Conservation (phyloP, 2,329 filamentous ascomycete genomes). For the Periconia sp. region DNA sequence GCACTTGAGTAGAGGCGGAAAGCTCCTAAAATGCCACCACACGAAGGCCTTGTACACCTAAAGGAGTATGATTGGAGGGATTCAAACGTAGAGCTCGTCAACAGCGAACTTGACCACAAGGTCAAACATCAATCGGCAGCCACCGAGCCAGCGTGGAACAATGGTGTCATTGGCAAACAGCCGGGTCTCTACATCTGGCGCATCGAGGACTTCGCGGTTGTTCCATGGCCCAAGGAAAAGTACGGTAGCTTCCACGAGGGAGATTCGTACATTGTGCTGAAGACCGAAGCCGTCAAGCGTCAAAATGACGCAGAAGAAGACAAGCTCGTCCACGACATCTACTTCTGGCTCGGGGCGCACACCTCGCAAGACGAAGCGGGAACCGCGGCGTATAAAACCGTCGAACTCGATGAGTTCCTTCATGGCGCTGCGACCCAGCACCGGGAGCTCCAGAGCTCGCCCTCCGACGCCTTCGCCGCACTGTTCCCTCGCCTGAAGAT, state of each 20-base stretch:
- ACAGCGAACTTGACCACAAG: conserved; percentile 64
- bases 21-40: conserved; percentile 56
- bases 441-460: conserved; percentile 62
- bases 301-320: conserved; percentile 29
- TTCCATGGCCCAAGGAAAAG: conserved; percentile 60
- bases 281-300: conserved; percentile 59
- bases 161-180: conserved; percentile 55
- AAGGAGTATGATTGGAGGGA: conserved; percentile 69
- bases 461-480: conserved; percentile 61
- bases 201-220: conserved; percentile 67
- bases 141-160: conserved; percentile 68
- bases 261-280: conserved; percentile 68
- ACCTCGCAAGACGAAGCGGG: conserved; percentile 70
- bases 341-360: conserved; percentile 69
- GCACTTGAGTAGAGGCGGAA: too few species aligned
- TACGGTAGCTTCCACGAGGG: conserved; percentile 67
- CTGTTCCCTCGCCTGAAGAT: conserved; percentile 65
- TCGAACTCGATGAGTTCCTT: conserved; percentile 69
- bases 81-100: conserved; percentile 68
- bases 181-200: conserved; percentile 66
- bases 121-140: conserved; percentile 68
- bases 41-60: conserved; percentile 62
- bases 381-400: conserved; percentile 70
- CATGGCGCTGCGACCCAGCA: conserved; percentile 64
- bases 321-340: conserved; percentile 59